phyloP scores from a whole-genome alignment of 108 stramenopile genomes.

The Skeletonema grethae region DNA sequence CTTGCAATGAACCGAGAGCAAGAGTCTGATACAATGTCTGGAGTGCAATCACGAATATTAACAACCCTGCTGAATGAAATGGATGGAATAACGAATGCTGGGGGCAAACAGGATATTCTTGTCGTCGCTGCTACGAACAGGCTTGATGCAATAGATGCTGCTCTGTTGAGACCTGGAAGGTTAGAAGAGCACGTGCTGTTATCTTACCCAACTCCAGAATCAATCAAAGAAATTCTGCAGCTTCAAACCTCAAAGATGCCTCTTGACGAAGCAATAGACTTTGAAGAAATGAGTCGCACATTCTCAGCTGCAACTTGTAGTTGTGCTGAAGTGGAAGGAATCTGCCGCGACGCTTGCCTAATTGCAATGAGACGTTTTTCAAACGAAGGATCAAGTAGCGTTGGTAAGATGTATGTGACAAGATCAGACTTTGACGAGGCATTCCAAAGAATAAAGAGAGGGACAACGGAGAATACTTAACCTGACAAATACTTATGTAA shows the following conservation, averaged over 20 bases:
- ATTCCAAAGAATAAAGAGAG: conserved; percentile 15
- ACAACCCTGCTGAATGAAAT: conserved; percentile 87
- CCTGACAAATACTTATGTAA: not conserved
- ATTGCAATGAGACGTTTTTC: conserved; percentile 46
- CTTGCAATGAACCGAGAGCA: conserved; percentile 88
- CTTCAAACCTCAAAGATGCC: conserved; percentile 48
- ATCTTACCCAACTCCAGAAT: conserved; percentile 43
- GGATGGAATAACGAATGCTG: conserved; percentile 74
- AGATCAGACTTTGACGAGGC: conserved; percentile 32
- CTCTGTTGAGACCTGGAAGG: conserved; percentile 64
- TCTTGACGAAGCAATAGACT: conserved; percentile 20
- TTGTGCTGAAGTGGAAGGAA: conserved; percentile 72
- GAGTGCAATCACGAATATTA: conserved; percentile 65
- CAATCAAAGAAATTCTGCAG: conserved; percentile 57
- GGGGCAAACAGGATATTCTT: conserved; percentile 51
- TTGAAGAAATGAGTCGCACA: conserved; percentile 21
- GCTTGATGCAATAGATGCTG: conserved; percentile 67
- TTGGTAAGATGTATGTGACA: conserved; percentile 16
- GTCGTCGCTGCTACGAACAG: conserved; percentile 73
- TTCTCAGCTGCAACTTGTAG: conserved; percentile 40
- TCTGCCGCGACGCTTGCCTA: conserved; percentile 73
- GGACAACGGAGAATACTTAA: not conserved
- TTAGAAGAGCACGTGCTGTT: conserved; percentile 60
- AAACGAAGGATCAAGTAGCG: conserved; percentile 7
- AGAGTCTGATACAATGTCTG: conserved; percentile 60